These are phyloP conservation scores for Friedmanniomyces endolithicus DNA, from an alignment of 495 filamentous ascomycete species.

Conservation along the genomic window DNA sequence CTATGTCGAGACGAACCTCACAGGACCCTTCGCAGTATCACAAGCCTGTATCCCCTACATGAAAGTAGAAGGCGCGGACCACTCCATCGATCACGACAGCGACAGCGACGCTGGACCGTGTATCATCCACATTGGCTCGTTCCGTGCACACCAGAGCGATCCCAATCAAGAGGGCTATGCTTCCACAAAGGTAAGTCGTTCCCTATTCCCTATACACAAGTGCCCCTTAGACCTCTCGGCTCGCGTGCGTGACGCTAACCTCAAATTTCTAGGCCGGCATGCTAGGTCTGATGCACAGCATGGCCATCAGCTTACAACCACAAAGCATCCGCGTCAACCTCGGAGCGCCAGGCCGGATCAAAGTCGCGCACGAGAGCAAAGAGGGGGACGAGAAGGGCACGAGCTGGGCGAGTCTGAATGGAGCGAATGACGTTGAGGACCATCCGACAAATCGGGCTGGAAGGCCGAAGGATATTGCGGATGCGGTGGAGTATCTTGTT, in stretches of 20 bases:
- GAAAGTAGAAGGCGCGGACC: neutral
- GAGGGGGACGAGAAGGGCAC: constrained; percentile 19
- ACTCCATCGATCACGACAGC: neutral
- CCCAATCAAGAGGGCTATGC: constrained; percentile 24
- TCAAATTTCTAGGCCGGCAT: too few species aligned
- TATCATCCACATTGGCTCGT: constrained; percentile 24
- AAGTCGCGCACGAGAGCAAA: constrained; percentile 21
- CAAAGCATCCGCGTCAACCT: constrained; percentile 21
- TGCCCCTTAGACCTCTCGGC: too few species aligned
- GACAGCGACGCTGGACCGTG: constrained; percentile 9
- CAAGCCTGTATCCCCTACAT: constrained; percentile 17
- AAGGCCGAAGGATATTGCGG: constrained; percentile 20
- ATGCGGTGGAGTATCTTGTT: constrained; percentile 25
- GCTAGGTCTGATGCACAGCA: constrained; percentile 21
- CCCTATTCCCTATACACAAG: too few species aligned
- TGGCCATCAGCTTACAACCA: constrained; percentile 15
- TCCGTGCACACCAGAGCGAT: constrained; percentile 22
- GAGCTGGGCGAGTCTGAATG: neutral
- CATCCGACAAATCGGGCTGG: constrained; percentile 23
- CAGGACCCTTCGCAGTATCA: constrained; percentile 10
- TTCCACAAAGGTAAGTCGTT: constrained; percentile 21
- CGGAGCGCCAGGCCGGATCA: constrained; percentile 21
- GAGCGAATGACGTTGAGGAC: constrained; percentile 17
- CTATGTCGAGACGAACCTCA: constrained; percentile 17
- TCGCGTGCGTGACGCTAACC: too few species aligned